Base-by-base conservation (phyloP, 495 filamentous ascomycete genomes). In the Hypoxylon fragiforme region DNA sequence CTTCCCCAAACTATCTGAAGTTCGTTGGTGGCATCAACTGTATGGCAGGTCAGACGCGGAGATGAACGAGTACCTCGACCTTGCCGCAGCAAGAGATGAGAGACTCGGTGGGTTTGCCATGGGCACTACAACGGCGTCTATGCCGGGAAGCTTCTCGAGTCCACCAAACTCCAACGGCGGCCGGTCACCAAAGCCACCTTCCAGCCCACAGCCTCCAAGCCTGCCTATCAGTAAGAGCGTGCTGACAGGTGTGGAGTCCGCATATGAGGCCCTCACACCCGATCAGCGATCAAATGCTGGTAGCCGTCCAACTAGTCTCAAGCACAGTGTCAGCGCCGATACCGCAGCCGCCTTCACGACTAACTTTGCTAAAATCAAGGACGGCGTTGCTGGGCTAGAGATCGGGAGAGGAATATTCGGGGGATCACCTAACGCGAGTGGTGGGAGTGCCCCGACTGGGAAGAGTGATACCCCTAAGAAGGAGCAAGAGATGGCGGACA, bases 1-100 rank as follows among this genome's bases (percentile, higher is more conserved):
- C 8, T 89, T 97, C 58, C 94, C 95, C 1, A 79, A 77, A 30
- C 67, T 76, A 50, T 77, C 54, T 66, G 80, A 65, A 72, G 82
- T 91, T 11, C 78, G 89, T 40, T 99, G 95, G 95, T 99, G 95
- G 95, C 77, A 80, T 48, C 91, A 95, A 57, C 72, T 87, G 0
- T 99, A 96, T 73, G 88, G 88, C 42, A 80, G 92, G 24, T 81
- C 83, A 15, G 90, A 95, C 65, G 79, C 81, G 6, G 95, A 99
- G 63, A 99, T 99, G 95, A 99, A 99, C 67, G 85, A 84, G 1
- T 76, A 78, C 22, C 58, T 74, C 1, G 77, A 81, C 44, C 63
- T 73, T 13, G 73, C 73, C 6, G 60, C 60, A 36, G 54, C 57
- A 9, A 47, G 54, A 7, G 64, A 67, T 22, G 63, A 69, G 26